Conservation (phyloP, 1,284 basidiomycete genomes). For the Trametes polyzona region DNA sequence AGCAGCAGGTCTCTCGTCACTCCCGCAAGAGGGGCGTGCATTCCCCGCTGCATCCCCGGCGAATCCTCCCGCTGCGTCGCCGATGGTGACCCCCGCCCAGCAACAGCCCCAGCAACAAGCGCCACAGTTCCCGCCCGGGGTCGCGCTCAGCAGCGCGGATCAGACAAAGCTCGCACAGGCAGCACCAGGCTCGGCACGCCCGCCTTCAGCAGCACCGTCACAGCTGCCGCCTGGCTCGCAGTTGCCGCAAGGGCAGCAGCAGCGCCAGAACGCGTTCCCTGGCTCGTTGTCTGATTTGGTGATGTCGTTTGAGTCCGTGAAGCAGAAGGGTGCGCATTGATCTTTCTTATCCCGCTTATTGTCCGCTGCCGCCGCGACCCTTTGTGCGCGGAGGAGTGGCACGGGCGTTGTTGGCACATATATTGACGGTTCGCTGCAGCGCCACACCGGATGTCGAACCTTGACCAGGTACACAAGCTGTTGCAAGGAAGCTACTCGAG, state of each 20-base stretch:
- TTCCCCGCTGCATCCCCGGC: constrained; percentile 37
- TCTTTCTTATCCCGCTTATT: too few species aligned
- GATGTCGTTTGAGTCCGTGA: constrained; percentile 93
- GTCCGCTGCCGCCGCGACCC: neutral
- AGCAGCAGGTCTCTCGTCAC: constrained; percentile 49
- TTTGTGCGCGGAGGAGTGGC: neutral
- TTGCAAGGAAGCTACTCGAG: constrained; percentile 89
- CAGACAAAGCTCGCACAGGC: constrained; percentile 22
- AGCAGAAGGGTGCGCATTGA: constrained; percentile 80
- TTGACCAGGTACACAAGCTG: constrained; percentile 90
- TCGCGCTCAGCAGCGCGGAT: constrained; percentile 53
- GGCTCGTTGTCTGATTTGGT: constrained; percentile 92
- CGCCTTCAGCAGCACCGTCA: constrained; percentile 38
- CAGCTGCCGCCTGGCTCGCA: constrained; percentile 35
- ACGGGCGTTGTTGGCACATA: constrained; percentile 3
- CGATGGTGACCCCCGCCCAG: constrained; percentile 36
- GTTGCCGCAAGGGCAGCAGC: constrained; percentile 33
- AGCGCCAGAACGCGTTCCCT: constrained; percentile 60
- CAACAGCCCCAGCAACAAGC: constrained; percentile 22
- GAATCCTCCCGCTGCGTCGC: constrained; percentile 29
- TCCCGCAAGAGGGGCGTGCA: constrained; percentile 67
- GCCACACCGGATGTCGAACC: constrained; percentile 80
- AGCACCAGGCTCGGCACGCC: constrained; percentile 29
- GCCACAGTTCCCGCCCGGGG: constrained; percentile 71
- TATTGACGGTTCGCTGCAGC: constrained; percentile 51